phyloP scores from a whole-genome alignment of 2,329 filamentous ascomycete genomes.

The Leptodontidium sp. region DNA sequence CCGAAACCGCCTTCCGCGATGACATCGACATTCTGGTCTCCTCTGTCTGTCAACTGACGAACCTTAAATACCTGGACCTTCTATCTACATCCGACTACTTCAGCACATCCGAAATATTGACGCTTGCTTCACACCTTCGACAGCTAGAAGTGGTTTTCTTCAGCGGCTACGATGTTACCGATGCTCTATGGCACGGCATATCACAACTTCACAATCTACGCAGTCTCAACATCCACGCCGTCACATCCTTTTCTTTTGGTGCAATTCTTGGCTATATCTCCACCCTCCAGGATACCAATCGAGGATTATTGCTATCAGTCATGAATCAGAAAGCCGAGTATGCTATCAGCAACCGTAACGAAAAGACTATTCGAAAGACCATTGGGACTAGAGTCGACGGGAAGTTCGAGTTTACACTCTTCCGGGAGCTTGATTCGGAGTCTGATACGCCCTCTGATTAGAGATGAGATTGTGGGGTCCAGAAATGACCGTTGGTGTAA shows the following conservation, averaged over 20 bases:
- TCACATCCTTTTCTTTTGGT: slow-evolving; percentile 61
- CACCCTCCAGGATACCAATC: slow-evolving; percentile 48
- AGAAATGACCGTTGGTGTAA: not conserved
- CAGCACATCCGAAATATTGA: slow-evolving; percentile 56
- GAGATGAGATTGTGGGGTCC: not conserved
- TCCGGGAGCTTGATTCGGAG: slow-evolving; percentile 43
- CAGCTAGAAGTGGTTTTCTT: slow-evolving; percentile 64
- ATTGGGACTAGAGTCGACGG: slow-evolving; percentile 46
- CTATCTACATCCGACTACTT: slow-evolving; percentile 61
- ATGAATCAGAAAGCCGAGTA: slow-evolving; percentile 45
- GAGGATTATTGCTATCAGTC: slow-evolving; percentile 45
- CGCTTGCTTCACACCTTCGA: slow-evolving; percentile 51
- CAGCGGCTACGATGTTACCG: slow-evolving; percentile 60
- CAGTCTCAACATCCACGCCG: slow-evolving; percentile 60
- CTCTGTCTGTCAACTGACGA: slow-evolving; percentile 58
- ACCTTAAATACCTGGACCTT: slow-evolving; percentile 62
- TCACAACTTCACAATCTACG: slow-evolving; percentile 58
- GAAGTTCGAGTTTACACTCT: slow-evolving; percentile 47
- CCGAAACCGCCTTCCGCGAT: slow-evolving; percentile 55
- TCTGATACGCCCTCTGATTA: slow-evolving; percentile 45
- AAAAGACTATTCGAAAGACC: slow-evolving; percentile 40
- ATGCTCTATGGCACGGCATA: slow-evolving; percentile 55
- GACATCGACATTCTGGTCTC: slow-evolving; percentile 58
- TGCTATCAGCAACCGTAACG: slow-evolving; percentile 41
- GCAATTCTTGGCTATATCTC: slow-evolving; percentile 56